phyloP scores from a whole-genome alignment of 2,329 filamentous ascomycete genomes.

The Talaromyces marneffei region DNA sequence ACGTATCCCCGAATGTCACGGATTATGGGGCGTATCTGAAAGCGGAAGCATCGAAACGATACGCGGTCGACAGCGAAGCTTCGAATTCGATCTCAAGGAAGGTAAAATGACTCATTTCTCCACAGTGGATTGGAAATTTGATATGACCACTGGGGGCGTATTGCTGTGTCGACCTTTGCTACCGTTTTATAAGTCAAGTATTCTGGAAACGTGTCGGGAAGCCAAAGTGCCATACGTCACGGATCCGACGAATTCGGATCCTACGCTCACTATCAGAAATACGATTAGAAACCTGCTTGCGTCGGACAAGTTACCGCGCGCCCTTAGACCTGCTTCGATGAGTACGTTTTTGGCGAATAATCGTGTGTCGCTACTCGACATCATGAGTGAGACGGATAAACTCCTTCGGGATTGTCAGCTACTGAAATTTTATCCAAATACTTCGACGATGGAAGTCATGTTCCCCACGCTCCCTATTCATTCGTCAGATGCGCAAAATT shows the following conservation, averaged over 20 bases:
- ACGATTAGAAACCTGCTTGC: constrained; percentile 64
- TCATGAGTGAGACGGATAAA: constrained; percentile 50
- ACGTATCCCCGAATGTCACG: constrained; percentile 78
- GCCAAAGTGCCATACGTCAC: constrained; percentile 69
- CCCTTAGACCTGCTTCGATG: constrained; percentile 61
- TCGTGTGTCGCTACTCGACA: constrained; percentile 37
- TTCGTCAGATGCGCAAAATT: not conserved
- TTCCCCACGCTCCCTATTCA: constrained; percentile 20
- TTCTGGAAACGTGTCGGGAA: constrained; percentile 61
- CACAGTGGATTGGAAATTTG: not conserved
- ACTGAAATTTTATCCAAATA: constrained; percentile 26
- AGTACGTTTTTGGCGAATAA: constrained; percentile 55
- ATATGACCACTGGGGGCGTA: constrained; percentile 31
- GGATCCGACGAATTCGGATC: constrained; percentile 75
- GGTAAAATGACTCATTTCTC: not conserved
- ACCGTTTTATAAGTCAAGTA: constrained; percentile 59
- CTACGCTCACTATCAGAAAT: constrained; percentile 72
- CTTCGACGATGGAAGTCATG: constrained; percentile 30
- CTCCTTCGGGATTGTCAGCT: constrained; percentile 42
- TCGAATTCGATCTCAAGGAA: not conserved
- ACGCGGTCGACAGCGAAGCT: constrained; percentile 34
- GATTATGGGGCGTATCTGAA: constrained; percentile 64
- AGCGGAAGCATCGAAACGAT: constrained; percentile 51
- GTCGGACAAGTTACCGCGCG: constrained; percentile 58
- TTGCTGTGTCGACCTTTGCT: constrained; percentile 35